Base-by-base conservation (phyloP, 208 protist species). In the Balamuthia mandrillaris region DNA sequence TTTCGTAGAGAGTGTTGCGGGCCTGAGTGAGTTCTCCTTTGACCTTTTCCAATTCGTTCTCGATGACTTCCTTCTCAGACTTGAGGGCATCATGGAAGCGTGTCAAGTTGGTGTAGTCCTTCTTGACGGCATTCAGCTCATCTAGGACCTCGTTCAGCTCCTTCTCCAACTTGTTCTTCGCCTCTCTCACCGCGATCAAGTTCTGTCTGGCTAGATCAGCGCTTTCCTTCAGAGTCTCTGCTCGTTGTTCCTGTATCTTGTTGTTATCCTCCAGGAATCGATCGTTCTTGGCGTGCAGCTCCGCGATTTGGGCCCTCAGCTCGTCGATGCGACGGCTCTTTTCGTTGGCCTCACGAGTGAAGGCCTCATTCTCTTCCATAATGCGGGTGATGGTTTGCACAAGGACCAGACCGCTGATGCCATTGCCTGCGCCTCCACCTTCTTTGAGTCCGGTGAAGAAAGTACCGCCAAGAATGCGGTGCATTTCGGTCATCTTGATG, bases 191-290 rank as follows among this genome's bases (percentile, higher is more conserved):
- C 3, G 31, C 37, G 51, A 82, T 65, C 49, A 82, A 41, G 54
- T 82, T 82, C 10, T 52, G 4, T 27, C 74, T 16, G 12, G 74
- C 74, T 52, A 82, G 24, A 35, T 82, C 74, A 18, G 74, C 74
- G 54, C 74, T 82, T 33, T 82, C 74, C 74, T 82, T 82, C 18
- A 82, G 74, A 1, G 74, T 82, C 27, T 82, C 74, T 7, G 74
- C 74, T 2, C 74, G 6, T 27, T 82, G 74, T 37, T 82, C 74
- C 39, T 82, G 74, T 12, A 82, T 82, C 47, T 47, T 39, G n/a
- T 82, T 82, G 54, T 82, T 45, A 24, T 82, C 51, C 35, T 82
- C 74, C 33, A 82, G 47, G 51, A 82, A 82, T 52, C 10, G 45
- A 24, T 82, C 74, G 74, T 82, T 82, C 54, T 82, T 82, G 4